A percentile compares a stretch with the other conserved stretches of the same genome.
Evolutionary conservation across 1,139 yeast genomes (phyloP).

Genomic region (Yamadazyma triangularis): DNA sequence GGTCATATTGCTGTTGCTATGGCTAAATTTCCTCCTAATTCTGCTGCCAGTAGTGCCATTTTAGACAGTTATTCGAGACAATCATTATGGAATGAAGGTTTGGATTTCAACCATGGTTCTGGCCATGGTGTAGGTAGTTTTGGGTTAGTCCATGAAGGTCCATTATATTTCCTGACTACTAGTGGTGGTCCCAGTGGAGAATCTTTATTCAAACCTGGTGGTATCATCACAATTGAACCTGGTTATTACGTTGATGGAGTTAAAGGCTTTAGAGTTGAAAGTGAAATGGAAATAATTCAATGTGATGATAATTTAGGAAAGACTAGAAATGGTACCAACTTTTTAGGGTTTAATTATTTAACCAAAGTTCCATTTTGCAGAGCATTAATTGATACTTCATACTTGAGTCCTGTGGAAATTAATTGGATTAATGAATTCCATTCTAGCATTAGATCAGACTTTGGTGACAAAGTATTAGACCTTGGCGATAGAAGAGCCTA

Average conservation of each 20-base stretch:
- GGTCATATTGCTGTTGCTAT: conserved; percentile 54
- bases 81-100: conserved; percentile 51
- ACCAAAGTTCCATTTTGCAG: conserved; percentile 54
- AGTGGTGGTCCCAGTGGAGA: conserved; percentile 29
- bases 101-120: conserved; percentile 54
- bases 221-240: conserved; percentile 52
- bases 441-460: conserved; percentile 30
- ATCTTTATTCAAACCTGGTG: conserved; percentile 40
- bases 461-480: conserved; percentile 28
- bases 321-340: conserved; percentile 30
- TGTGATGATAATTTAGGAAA: conserved; percentile 27
- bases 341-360: conserved; percentile 44
- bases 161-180: conserved; percentile 43
- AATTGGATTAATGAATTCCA: conserved; percentile 52
- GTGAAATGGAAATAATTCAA: conserved; percentile 44
- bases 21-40: conserved; percentile 45
- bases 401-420: conserved; percentile 36
- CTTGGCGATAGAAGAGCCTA: conserved; percentile 37
- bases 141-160: conserved; percentile 55
- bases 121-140: conserved; percentile 60
- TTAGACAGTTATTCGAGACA: conserved; percentile 49
- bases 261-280: conserved; percentile 51
- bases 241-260: conserved; percentile 51
- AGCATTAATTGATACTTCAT: conserved; percentile 37
- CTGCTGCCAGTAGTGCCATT: conserved; percentile 36